Conservation (phyloP, 768 basidiomycete genomes). For the Sporobolomyces pararoseus region DNA sequence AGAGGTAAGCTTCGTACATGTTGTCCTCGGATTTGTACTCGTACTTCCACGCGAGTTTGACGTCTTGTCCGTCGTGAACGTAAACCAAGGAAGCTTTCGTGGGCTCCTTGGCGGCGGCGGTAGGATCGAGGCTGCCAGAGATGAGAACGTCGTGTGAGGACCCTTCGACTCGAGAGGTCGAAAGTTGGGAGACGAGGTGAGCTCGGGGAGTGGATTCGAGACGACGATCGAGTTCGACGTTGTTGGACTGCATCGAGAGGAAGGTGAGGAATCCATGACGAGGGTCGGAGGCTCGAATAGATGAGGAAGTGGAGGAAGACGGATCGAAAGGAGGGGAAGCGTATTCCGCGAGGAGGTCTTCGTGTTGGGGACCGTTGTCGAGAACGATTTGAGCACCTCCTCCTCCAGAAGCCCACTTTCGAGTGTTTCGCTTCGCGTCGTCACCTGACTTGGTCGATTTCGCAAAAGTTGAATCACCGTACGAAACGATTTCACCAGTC, state of each 20-base stretch:
- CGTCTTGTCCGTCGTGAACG: constrained; percentile 67
- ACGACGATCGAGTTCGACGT: constrained; percentile 4
- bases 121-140: constrained; percentile 62
- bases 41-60: constrained; percentile 84
- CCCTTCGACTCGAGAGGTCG: constrained; percentile 53
- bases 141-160: constrained; percentile 52
- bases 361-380: constrained; percentile 46
- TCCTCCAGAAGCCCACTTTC: background rate
- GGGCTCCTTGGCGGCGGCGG: constrained; percentile 60
- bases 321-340: constrained; percentile 19
- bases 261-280: constrained; percentile 41
- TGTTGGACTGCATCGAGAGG: constrained; percentile 34
- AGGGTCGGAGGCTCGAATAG: constrained; percentile 29
- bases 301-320: background rate
- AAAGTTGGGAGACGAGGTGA: constrained; percentile 52
- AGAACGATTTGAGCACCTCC: constrained; percentile 3
- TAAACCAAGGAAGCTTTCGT: constrained; percentile 78
- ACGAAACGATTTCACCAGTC: constrained; percentile 75
- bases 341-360: constrained; percentile 43
- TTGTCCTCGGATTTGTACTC: constrained; percentile 89
- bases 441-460: constrained; percentile 11
- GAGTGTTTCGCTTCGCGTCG: constrained; percentile 1
- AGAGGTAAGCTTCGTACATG: constrained; percentile 90
- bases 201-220: constrained; percentile 21
- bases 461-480: constrained; percentile 66